Base-by-base conservation (phyloP, 2,329 filamentous ascomycete genomes). In the Aspergillus brunneoviolaceus region DNA sequence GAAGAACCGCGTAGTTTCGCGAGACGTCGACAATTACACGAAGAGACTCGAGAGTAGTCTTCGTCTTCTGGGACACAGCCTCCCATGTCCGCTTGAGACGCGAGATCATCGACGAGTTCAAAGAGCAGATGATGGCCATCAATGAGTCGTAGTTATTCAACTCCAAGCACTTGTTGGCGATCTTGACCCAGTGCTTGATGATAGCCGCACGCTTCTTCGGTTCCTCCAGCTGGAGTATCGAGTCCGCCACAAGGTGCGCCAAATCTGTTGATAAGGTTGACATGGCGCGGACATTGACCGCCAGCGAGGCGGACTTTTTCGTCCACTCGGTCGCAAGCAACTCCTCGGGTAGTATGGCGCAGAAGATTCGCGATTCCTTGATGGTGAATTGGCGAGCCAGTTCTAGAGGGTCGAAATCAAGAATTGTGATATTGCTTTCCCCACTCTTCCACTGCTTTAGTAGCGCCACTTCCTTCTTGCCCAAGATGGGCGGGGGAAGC, bases 151-250 rank as follows among this genome's bases (percentile, higher is more conserved):
- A 99, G 78, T 99, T 99, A 79, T 95, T 89, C 27, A 98, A 84
- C 70, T 95, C 91, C 5, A 96, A 81, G 66, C 92, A 96, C 69
- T 90, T 91, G 68, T 89, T 85, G 0, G 91, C 92, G 67, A 98
- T 88, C 81, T 98, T 99, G 74, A 97, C 91, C 95, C 95, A 99
- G 69, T 98, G 93, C 80, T 99, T 98, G 79, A 99, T 95, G 55
- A 92, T 86, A 1, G 85, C 80, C 0, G 95, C 94, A 27, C 95
- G 87, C 80, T 94, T 96, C 84, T 98, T 98, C 27, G 89, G 87
- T 73, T 98, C 95, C n/a, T 90, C 85, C 59, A 92, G 85, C 58
- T 91, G 87, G 14, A 99, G 84, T 68, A 99, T 96, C 0, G 91
- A 96, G 72, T 98, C 94, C 0, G 92, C 90, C 11, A 99, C 95